These are phyloP conservation scores for Apiospora koreana DNA, from an alignment of 2,329 filamentous ascomycete genomes.

Conservation along the genomic window DNA sequence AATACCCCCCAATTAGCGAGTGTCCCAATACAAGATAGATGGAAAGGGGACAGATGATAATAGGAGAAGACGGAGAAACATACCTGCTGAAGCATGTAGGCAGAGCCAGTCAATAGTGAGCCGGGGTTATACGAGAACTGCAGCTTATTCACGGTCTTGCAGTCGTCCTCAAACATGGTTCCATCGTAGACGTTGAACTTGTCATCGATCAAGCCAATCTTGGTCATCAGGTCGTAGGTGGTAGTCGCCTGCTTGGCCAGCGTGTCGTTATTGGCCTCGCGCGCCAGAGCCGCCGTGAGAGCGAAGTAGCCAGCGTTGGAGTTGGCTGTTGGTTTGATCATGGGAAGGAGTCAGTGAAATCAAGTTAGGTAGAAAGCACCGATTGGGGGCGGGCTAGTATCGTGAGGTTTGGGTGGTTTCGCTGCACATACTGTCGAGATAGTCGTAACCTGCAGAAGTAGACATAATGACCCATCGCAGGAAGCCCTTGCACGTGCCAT, in stretches of 20 bases:
- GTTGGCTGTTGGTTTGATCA: slow-evolving; percentile 32
- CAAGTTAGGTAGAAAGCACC: too few species aligned
- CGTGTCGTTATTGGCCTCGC: slow-evolving; percentile 63
- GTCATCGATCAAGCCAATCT: slow-evolving; percentile 44
- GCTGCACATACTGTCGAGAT: slow-evolving; percentile 38
- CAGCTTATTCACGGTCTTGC: slow-evolving; percentile 45
- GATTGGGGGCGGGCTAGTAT: too few species aligned
- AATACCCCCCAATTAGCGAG: not conserved
- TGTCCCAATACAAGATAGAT: not conserved
- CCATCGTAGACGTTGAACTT: slow-evolving; percentile 51
- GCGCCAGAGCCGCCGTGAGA: slow-evolving; percentile 57
- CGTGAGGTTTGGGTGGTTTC: not conserved
- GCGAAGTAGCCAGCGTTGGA: slow-evolving; percentile 50
- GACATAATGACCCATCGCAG: slow-evolving; percentile 66
- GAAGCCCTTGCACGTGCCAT: slow-evolving; percentile 55
- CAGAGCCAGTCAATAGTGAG: slow-evolving; percentile 44
- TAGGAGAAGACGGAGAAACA: slow-evolving; percentile 13
- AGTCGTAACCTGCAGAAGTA: slow-evolving; percentile 53
- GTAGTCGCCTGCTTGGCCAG: slow-evolving; percentile 50
- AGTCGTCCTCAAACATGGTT: slow-evolving; percentile 37
- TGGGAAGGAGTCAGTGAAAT: too few species aligned
- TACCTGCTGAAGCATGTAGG: slow-evolving; percentile 45
- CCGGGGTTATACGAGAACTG: slow-evolving; percentile 56
- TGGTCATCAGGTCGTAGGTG: slow-evolving; percentile 55
- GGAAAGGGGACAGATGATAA: too few species aligned